Conservation (phyloP, 2,329 filamentous ascomycete species). For the Trichoderma guizhouense region DNA sequence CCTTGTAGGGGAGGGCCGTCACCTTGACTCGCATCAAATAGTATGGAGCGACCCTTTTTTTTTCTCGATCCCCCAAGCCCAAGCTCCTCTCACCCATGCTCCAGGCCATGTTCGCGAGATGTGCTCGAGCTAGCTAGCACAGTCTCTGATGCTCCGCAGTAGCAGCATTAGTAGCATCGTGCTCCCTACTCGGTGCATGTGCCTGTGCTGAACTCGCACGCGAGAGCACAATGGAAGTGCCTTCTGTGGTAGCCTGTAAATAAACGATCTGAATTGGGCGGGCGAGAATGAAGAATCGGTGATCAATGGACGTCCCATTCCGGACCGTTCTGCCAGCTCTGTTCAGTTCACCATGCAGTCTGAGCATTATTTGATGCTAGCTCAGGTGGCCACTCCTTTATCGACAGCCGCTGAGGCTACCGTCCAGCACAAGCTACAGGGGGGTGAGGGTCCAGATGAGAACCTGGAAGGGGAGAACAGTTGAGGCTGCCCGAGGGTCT, state of each 20-base stretch:
- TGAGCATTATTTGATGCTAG: background rate
- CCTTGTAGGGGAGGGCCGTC: constrained; percentile 1
- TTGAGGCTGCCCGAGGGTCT: constrained; percentile 5
- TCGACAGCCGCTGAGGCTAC: constrained; percentile 9
- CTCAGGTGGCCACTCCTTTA: background rate
- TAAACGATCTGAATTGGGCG: background rate
- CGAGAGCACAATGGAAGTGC: background rate
- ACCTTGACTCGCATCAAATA: constrained; percentile 8
- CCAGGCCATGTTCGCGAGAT: background rate
- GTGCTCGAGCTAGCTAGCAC: background rate
- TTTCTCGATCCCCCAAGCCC: background rate
- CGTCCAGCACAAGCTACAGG: background rate
- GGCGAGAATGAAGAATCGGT: background rate
- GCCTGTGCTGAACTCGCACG: background rate
- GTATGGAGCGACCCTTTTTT: constrained; percentile 2
- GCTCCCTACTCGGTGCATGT: background rate
- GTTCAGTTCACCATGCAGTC: background rate
- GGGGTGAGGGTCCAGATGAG: background rate
- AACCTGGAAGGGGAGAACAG: background rate
- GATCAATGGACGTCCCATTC: background rate
- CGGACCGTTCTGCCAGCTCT: background rate
- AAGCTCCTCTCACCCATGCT: background rate
- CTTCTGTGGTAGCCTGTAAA: background rate
- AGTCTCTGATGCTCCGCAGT: background rate
- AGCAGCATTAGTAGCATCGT: background rate